Base-by-base conservation (phyloP, 352 stramenopile genomes). In the Globisporangium rhizosaccharum region DNA sequence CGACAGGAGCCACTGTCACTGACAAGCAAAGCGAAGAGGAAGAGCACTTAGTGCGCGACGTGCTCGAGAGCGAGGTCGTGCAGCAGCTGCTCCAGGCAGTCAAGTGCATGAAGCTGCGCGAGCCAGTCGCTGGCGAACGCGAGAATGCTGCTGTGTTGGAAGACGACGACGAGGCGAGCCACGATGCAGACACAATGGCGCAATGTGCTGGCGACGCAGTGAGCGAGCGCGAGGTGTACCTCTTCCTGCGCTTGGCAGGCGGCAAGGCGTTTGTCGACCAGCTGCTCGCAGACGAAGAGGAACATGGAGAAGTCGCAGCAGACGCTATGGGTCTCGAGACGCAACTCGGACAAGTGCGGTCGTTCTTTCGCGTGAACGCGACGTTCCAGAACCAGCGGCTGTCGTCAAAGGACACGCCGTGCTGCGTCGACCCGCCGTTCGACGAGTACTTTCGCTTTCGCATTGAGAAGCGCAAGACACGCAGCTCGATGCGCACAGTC, bases 251-350 rank as follows among this genome's bases (percentile, higher is more conserved):
- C 1, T 57, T 93, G 30, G 65, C 67, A 20, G 78, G 73, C 0
- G 84, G 84, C 0, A 80, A 75, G 20, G 84, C 84, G 12, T 93
- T 93, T 41, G 71, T 93, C 6, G 84, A 93, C n/a, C 73, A 89
- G 26, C 54, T 92, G 7, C 55, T 79, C 2, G 61, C 72, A 11
- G 63, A 71, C 26, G 69, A 59, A 2, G 66, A 67, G 18, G 41
- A 59, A 7, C 54, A 71, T 7, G 61, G 57, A 2, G 62, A 54
- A 28, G 39, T 48, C 7, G 41, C 59, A 20, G 61, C 59, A 15
- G 56, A 68, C 5, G 33, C 14, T 28, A 15, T 8, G 3, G 30
- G 65, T 20, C 63, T 54, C 0, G 63, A 63, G 6, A 57, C 62
- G 12, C 74, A 82, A 17, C 61, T 88, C 41, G 79, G 77, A 7